phyloP scores from a whole-genome alignment of 768 basidiomycete genomes.

The Podaxis sp. region DNA sequence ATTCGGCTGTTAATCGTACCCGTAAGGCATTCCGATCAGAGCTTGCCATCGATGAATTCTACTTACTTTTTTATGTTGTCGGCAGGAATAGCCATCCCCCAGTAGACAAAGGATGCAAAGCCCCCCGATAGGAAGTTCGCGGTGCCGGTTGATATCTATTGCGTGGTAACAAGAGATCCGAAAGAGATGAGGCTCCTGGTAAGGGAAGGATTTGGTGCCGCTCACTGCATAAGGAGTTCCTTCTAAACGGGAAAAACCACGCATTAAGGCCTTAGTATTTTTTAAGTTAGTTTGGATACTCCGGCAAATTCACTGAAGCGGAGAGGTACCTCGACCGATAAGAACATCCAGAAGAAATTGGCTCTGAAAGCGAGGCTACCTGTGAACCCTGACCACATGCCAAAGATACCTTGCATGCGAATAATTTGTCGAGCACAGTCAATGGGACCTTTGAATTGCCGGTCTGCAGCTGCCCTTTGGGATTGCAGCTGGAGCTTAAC shows the following conservation, averaged over 20 bases:
- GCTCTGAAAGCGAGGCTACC: constrained; percentile 72
- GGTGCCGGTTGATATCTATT: constrained; percentile 57
- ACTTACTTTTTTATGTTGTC: constrained; percentile 83
- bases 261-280: constrained; percentile 53
- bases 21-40: constrained; percentile 8
- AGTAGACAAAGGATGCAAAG: constrained; percentile 60
- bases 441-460: constrained; percentile 64
- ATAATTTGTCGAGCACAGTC: constrained; percentile 68
- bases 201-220: constrained; percentile 3
- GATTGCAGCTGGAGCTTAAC: constrained; percentile 72
- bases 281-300: constrained; percentile 19
- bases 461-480: constrained; percentile 47
- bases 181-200: not conserved
- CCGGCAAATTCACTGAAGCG: constrained; percentile 11
- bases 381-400: constrained; percentile 76
- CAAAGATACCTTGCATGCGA: constrained; percentile 56
- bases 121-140: constrained; percentile 71
- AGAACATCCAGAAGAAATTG: constrained; percentile 81
- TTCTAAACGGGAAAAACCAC: constrained; percentile 50
- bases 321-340: constrained; percentile 56
- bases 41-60: constrained; percentile 1
- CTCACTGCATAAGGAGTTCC: constrained; percentile 63
- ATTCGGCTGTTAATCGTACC: constrained; percentile 47
- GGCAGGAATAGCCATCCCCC: constrained; percentile 69
- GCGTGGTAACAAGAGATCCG: not conserved